Evolutionary conservation across 2,329 filamentous ascomycete genomes (phyloP), one percentile per base, ranked within the genome.

Genomic region (Cladosporium sphaerospermum): DNA sequence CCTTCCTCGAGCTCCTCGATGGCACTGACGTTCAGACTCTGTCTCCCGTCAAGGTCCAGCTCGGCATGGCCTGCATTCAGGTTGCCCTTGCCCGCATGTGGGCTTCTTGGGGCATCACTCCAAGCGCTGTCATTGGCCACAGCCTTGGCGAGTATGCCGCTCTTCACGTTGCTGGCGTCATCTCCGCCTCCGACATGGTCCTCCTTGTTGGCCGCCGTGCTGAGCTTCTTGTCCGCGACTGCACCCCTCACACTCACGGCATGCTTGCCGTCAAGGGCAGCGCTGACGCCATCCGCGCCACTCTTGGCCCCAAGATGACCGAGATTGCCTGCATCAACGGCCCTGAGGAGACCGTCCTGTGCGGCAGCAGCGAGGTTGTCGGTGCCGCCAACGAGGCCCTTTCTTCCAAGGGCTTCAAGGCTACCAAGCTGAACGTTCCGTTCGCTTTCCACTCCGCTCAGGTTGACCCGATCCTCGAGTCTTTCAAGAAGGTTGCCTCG

Each of bases 131-230:
- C 54, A 74, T 78, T 56, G 75, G 75, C 36, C 75, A 78, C 68
- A 87, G 83, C 60, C 72, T 89, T 28, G 86, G 86, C 50, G 85
- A 89, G 67, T 89, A 88, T 61, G 84, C 86, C 36, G 85, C 86
- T 39, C 78, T 89, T 9, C 78, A 86, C 61, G 77, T 83, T 39
- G 83, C 86, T 50, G 86, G 85, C 46, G 84, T 89, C 13, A 73
- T 89, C 31, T 86, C 84, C 14, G 82, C 80, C 16, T 81, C 80
- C 60, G 86, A 89, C 64, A 81, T 85, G 63, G 79, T 92, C 52
- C 84, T 83, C 58, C 75, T 91, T 1, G 85, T 90, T 16, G 86
- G 86, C 37, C 74, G 75, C 50, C 80, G 88, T 57, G 86, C 86
- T 13, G 73, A 79, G 63, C 73, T 89, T 13, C 74, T 90, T 3